Percentiles rank a stretch among this genome's conserved stretches.
These are phyloP conservation scores for Strobilomyces echinocephalus DNA, from an alignment of 768 basidiomycete species.

Conservation along the genomic window DNA sequence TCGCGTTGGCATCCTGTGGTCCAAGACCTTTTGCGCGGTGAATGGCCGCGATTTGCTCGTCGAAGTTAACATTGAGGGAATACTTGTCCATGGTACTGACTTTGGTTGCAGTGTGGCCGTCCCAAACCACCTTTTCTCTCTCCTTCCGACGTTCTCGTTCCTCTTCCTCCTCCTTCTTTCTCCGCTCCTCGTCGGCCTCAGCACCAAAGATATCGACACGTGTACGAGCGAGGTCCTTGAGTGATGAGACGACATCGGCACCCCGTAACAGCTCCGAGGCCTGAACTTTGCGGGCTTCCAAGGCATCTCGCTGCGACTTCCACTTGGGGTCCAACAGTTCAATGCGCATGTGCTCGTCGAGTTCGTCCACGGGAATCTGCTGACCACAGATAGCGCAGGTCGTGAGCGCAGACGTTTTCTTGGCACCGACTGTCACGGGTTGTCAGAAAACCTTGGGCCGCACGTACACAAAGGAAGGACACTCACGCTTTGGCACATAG, in stretches of 20 bases:
- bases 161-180: constrained; percentile 83
- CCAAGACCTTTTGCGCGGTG: constrained; percentile 90
- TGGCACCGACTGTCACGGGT: constrained; percentile 54
- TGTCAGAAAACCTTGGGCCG: constrained; percentile 6
- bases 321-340: constrained; percentile 96
- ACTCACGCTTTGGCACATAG: constrained; percentile 89
- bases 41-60: constrained; percentile 97
- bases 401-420: constrained; percentile 62
- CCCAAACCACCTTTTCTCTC: constrained; percentile 96
- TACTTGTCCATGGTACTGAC: constrained; percentile 89
- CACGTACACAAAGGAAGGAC: not conserved
- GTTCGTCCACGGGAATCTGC: constrained; percentile 90
- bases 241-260: constrained; percentile 90
- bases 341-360: constrained; percentile 97
- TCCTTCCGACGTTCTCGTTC: constrained; percentile 78
- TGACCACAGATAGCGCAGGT: constrained; percentile 95
- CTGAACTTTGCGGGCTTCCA: constrained; percentile 88
- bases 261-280: constrained; percentile 84
- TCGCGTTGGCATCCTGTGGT: constrained; percentile 73
- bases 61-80: constrained; percentile 89
- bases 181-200: constrained; percentile 85
- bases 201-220: constrained; percentile 97
- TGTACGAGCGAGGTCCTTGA: constrained; percentile 89
- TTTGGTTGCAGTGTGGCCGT: constrained; percentile 95
- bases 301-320: constrained; percentile 89